phyloP scores from a whole-genome alignment of 345 rosid genomes.

The Mallotus nudiflorus region DNA sequence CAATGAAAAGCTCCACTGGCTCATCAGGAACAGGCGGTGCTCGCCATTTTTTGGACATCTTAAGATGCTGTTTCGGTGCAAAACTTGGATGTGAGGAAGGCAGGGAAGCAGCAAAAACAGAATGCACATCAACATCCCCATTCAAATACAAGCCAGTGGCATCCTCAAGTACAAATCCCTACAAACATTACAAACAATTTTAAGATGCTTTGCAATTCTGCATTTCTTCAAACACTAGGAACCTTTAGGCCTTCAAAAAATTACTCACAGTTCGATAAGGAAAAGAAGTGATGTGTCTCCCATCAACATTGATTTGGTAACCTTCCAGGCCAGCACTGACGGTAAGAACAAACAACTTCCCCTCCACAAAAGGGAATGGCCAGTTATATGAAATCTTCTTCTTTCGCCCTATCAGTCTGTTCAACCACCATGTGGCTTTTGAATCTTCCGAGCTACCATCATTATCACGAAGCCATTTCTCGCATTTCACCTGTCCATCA shows the following conservation, averaged over 20 bases:
- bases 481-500: conserved; percentile 87
- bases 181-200: conserved; percentile 16
- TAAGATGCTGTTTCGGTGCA: conserved; percentile 83
- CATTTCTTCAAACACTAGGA: conserved; percentile 16
- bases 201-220: neutral
- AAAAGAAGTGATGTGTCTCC: conserved; percentile 84
- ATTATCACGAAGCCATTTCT: conserved; percentile 89
- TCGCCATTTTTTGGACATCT: conserved; percentile 75
- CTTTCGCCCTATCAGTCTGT: conserved; percentile 64
- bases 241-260: conserved; percentile 1
- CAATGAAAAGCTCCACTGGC: conserved; percentile 72
- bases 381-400: conserved; percentile 68
- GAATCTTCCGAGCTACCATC: conserved; percentile 59
- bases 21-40: conserved; percentile 61
- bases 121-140: conserved; percentile 79
- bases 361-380: conserved; percentile 86
- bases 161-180: conserved; percentile 97
- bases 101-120: conserved; percentile 76
- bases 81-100: conserved; percentile 84
- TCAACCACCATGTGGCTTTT: conserved; percentile 85
- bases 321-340: conserved; percentile 92
- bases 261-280: conserved; percentile 86
- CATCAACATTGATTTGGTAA: conserved; percentile 80
- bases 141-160: conserved; percentile 80
- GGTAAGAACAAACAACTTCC: conserved; percentile 78